Evolutionary conservation across 305 asterid genomes (phyloP).

Genomic region (Vinca major): DNA sequence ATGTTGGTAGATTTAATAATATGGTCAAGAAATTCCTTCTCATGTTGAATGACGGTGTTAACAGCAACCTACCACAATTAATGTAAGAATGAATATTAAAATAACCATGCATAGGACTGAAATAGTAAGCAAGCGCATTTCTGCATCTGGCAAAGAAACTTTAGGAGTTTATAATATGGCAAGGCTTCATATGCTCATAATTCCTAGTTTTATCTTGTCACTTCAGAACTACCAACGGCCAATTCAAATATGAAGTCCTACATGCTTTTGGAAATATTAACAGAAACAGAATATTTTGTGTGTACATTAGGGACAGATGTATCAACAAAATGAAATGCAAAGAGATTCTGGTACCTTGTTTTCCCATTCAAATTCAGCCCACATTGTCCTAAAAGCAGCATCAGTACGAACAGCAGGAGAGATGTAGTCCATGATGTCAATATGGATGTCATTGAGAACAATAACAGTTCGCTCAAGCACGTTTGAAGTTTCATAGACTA

Average conservation of each 20-base stretch:
- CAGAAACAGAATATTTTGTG: neutral
- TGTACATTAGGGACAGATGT: neutral
- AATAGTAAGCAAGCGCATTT: neutral
- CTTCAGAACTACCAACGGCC: neutral
- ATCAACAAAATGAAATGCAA: neutral
- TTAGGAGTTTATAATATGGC: neutral
- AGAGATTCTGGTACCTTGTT: constrained; percentile 31
- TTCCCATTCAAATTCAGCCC: constrained; percentile 61
- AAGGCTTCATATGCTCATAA: neutral
- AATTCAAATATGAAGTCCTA: neutral
- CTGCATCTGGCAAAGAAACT: neutral
- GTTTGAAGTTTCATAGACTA: constrained; percentile 48
- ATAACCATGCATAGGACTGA: neutral
- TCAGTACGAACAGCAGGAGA: constrained; percentile 43
- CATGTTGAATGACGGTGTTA: constrained; percentile 69
- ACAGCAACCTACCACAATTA: constrained; percentile 50
- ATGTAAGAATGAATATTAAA: neutral
- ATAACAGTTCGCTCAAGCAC: constrained; percentile 42
- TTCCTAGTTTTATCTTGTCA: neutral
- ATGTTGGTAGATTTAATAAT: constrained; percentile 88
- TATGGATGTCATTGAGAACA: constrained; percentile 48
- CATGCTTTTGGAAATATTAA: neutral
- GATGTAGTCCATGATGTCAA: constrained; percentile 51
- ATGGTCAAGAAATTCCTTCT: constrained; percentile 86
- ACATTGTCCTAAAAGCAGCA: constrained; percentile 50